Evolutionary conservation across 345 rosid species (phyloP).

Genomic region (Eucalyptus brandiana): DNA sequence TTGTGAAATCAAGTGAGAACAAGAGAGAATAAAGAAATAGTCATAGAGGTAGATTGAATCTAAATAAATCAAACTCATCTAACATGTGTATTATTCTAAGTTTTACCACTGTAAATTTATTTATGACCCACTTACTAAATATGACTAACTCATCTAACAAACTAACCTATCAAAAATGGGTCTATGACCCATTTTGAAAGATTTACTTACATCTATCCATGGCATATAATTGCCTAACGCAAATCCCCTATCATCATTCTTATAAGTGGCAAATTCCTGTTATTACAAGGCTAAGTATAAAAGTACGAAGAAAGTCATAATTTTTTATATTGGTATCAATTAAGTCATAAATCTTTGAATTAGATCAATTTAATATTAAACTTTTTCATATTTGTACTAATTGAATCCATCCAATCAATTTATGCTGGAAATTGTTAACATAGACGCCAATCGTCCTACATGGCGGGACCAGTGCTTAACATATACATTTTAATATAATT

Average conservation of each 20-base stretch:
- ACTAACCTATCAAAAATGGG: no score
- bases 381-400: no score
- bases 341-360: fast-evolving
- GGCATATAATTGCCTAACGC: not conserved
- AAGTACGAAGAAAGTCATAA: no score
- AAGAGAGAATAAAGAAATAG: no score
- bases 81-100: not conserved
- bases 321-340: fast-evolving
- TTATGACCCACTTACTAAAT: no score
- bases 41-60: not conserved
- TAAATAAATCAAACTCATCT: not conserved
- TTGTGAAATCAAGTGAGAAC: not conserved
- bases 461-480: fast-evolving
- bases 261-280: not conserved
- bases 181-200: not conserved
- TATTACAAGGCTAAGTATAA: not conserved
- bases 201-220: not conserved
- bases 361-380: fast-evolving
- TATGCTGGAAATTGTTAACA: fast-evolving
- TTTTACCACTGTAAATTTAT: no score
- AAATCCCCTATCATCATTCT: not conserved
- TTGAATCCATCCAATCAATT: no score
- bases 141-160: no score
- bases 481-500: no score
- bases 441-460: fast-evolving